These are phyloP conservation scores for Rhizopogon vulgaris DNA, from an alignment of 768 basidiomycete genomes.

Conservation along the genomic window DNA sequence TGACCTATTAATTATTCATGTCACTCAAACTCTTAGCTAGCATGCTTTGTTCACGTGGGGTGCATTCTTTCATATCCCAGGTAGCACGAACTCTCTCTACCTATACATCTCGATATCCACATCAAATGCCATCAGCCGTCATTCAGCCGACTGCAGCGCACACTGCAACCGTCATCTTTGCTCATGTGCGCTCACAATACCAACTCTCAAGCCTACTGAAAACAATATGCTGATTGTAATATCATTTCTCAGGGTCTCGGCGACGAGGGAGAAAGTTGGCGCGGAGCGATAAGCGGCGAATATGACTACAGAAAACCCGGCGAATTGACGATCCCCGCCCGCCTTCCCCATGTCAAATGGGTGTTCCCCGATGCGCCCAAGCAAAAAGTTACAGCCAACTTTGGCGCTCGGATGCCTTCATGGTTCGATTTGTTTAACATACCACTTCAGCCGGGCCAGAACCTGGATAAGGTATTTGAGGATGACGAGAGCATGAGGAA, in stretches of 20 bases:
- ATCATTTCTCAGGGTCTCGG: slow-evolving; percentile 32
- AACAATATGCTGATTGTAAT: slow-evolving; percentile 8
- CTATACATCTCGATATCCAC: neutral
- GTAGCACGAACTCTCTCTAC: neutral
- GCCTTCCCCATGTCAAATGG: slow-evolving; percentile 39
- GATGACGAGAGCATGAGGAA: slow-evolving; percentile 40
- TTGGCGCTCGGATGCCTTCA: neutral
- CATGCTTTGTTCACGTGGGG: neutral
- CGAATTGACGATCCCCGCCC: slow-evolving; percentile 23
- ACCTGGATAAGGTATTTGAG: slow-evolving; percentile 15
- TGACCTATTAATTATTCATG: too few species aligned
- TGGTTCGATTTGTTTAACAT: slow-evolving; percentile 5
- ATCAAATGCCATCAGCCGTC: neutral
- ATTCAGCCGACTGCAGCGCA: slow-evolving; percentile 2
- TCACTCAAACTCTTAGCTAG: neutral
- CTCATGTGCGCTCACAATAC: slow-evolving; percentile 1
- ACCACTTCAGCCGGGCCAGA: neutral
- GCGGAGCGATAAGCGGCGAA: neutral
- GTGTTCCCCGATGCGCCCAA: slow-evolving; percentile 42
- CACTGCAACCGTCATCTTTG: slow-evolving; percentile 5
- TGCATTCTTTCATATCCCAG: neutral
- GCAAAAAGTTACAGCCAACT: slow-evolving; percentile 11
- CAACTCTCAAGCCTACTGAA: slow-evolving; percentile 6
- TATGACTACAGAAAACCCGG: neutral
- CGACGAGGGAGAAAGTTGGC: slow-evolving; percentile 39